Percentiles rank a stretch among this genome's conserved stretches.
These are phyloP conservation scores for Poa annua DNA, from an alignment of 176 grass and related monocot genomes.

Conservation along the genomic window DNA sequence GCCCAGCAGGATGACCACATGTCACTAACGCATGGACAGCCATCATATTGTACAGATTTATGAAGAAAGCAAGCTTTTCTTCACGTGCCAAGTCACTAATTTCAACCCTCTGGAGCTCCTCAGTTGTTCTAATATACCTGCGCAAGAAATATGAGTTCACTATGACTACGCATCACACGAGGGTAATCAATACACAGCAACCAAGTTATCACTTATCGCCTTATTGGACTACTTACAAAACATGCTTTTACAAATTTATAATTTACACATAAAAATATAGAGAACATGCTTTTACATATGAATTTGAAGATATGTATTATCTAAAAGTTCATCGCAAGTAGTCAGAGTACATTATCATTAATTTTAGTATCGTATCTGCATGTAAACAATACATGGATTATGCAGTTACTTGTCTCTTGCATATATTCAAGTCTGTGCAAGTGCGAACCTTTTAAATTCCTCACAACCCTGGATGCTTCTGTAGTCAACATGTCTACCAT, in stretches of 20 bases:
- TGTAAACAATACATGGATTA: constrained; percentile 5
- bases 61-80: constrained; percentile 94
- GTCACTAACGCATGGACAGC: constrained; percentile 80
- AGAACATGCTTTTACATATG: constrained; percentile 12
- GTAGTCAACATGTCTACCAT: constrained; percentile 89
- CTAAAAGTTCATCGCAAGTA: constrained; percentile 31
- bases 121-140: constrained; percentile 87
- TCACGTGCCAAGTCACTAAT: constrained; percentile 70
- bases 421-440: constrained; percentile 21
- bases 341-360: constrained; percentile 4
- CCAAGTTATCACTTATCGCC: constrained; percentile 8
- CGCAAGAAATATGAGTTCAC: constrained; percentile 30
- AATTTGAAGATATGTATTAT: constrained; percentile 18
- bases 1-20: constrained; percentile 67
- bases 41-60: constrained; percentile 99
- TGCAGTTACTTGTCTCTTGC: not conserved
- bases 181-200: constrained; percentile 1
- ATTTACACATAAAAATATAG: not conserved
- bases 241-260: constrained; percentile 23
- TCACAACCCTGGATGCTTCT: constrained; percentile 78
- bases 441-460: constrained; percentile 88
- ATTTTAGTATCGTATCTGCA: constrained; percentile 15
- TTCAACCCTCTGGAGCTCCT: constrained; percentile 93
- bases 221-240: constrained; percentile 23
- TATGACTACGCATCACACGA: not conserved